These are phyloP conservation scores for Leishmania guyanensis DNA, from an alignment of 208 protist species.

Conservation along the genomic window DNA sequence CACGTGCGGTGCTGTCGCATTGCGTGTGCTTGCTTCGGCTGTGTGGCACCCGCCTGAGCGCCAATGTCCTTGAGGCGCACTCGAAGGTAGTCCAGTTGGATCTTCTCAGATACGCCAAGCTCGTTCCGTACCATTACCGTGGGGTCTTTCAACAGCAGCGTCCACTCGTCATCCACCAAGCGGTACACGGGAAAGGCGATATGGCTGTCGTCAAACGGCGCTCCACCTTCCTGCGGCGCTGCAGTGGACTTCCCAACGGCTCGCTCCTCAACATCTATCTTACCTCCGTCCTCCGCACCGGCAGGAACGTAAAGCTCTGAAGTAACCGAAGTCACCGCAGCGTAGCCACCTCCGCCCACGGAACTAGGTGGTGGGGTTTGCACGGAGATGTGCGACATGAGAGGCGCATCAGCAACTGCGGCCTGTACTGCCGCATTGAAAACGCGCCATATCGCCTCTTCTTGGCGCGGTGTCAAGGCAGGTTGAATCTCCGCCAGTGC, in stretches of 20 bases:
- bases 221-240: not conserved
- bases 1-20: conserved; percentile 8
- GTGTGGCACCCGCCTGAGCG: conserved; percentile 6
- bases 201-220: conserved; percentile 28
- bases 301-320: conserved; percentile 15
- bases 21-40: not conserved
- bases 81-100: conserved; percentile 82
- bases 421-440: conserved; percentile 80
- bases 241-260: not conserved
- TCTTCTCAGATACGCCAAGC: conserved; percentile 52
- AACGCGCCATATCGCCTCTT: conserved; percentile 74
- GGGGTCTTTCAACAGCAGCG: conserved; percentile 82
- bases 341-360: conserved; percentile 11
- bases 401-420: conserved; percentile 58
- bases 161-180: conserved; percentile 75
- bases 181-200: conserved; percentile 80
- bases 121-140: conserved; percentile 67
- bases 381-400: conserved; percentile 59
- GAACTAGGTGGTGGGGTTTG: conserved; percentile 37
- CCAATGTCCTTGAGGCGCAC: conserved; percentile 42
- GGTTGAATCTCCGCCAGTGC: conserved; percentile 72
- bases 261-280: not conserved
- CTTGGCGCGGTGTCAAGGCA: conserved; percentile 58
- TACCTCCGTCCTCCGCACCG: not conserved
- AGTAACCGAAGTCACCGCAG: not conserved